These are phyloP conservation scores for Alternaria rosae DNA, from an alignment of 2,329 filamentous ascomycete species.

Conservation along the genomic window DNA sequence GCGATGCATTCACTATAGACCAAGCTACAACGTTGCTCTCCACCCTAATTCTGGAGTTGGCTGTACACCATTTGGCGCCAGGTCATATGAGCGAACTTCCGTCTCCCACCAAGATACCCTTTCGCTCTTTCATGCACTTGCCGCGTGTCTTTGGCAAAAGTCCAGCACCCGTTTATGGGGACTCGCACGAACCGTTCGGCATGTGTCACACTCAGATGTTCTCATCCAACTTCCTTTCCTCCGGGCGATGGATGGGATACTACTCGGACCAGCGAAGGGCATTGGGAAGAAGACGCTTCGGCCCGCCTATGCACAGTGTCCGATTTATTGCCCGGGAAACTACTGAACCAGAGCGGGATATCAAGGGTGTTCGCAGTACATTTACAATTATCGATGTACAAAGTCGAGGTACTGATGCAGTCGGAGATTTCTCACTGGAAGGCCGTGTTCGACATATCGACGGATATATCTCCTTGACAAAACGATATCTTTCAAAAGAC, in stretches of 20 bases:
- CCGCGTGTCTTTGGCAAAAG: conserved; percentile 13
- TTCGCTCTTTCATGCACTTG: conserved; percentile 23
- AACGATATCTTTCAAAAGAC: conserved; percentile 18
- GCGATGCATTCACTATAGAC: conserved; percentile 2
- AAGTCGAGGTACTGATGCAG: conserved; percentile 20
- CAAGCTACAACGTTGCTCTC: conserved; percentile 19
- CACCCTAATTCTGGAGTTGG: conserved; percentile 13
- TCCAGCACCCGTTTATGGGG: neutral
- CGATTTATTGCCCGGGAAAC: conserved; percentile 9
- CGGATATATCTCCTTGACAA: conserved; percentile 23
- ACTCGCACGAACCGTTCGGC: no score
- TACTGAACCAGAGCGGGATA: neutral
- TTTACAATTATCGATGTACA: conserved; percentile 10
- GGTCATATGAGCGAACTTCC: conserved; percentile 11
- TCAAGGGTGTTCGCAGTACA: neutral
- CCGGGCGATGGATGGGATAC: conserved; percentile 28
- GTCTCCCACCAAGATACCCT: conserved; percentile 18
- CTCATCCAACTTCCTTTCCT: conserved; percentile 17
- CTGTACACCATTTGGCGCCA: neutral
- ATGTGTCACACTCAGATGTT: conserved; percentile 30
- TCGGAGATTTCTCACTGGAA: conserved; percentile 24
- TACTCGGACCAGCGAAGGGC: conserved; percentile 21
- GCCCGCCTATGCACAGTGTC: conserved; percentile 23
- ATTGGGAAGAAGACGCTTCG: conserved; percentile 6
- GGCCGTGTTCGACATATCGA: conserved; percentile 21